Evolutionary conservation across 306 rosid genomes (phyloP), one percentile per base, ranked within the genome.

Genomic region (Rosa chinensis): DNA sequence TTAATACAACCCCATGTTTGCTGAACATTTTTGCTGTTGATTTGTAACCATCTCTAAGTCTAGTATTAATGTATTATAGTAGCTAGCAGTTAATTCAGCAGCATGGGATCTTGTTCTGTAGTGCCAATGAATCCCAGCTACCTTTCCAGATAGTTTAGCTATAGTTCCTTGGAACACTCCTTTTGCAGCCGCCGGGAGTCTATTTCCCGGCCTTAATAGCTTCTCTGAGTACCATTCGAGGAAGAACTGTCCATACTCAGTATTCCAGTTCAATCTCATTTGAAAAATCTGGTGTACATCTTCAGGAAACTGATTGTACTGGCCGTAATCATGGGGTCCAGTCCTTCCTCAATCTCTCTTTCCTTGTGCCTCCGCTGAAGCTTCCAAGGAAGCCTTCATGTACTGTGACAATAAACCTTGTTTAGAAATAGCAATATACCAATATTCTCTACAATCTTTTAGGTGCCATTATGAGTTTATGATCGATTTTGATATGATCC

Each of bases 61-160:
- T 77, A 10, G 96, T 91, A 83, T 95, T 95, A 56, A n/a, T n/a
- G n/a, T n/a, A n/a, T n/a, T n/a, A n/a, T 92, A 89, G 88, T 92
- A 95, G 28, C 99, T 98, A 2, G 99, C 95, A 4, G n/a, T 92
- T 82, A 95, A 73, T 78, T 95, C 99, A 21, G 99, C 82, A 1
- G 98, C 99, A 10, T 95, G 98, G 7, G 99, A 90, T 73, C 94
- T 86, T 70, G 97, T 58, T 42, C 80, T 74, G 70, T 92, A 94
- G 74, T 94, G 99, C 99, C 99, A 94, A 78, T 92, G 99, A 59
- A 95, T 92, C 77, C 99, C 99, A 0, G 99, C 99, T 11, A 92
- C 43, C 86, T 94, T 94, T 28, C 87, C 96, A 0, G 99, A 92
- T 25, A 94, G 88, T 82, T 87, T 94, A 23, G 88, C 92, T 23